A percentile compares a stretch with the other conserved stretches of the same genome.
phyloP scores from a whole-genome alignment of 1,139 yeast genomes.

The Candida dubliniensis region DNA sequence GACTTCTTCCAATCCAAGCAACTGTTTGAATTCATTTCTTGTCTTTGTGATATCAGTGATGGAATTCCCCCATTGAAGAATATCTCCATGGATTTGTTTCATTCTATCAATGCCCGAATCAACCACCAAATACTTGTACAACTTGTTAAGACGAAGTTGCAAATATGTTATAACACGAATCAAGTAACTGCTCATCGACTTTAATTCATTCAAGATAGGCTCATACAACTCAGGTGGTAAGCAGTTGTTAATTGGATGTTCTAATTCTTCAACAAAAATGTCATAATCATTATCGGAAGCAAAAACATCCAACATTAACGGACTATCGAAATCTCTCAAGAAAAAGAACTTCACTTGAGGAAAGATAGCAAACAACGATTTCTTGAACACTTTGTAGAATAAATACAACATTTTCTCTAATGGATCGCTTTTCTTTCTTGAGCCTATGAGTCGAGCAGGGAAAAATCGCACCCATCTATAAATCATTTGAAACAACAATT shows the following conservation, averaged over 20 bases:
- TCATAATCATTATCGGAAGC: conserved; percentile 27
- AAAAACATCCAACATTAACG: conserved; percentile 42
- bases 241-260: conserved; percentile 17
- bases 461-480: conserved; percentile 40
- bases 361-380: conserved; percentile 35
- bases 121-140: conserved; percentile 32
- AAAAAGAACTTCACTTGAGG: conserved; percentile 47
- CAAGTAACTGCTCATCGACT: conserved; percentile 30
- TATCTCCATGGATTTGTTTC: too few relatives aligned
- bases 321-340: conserved; percentile 44
- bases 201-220: conserved; percentile 22
- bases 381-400: conserved; percentile 37
- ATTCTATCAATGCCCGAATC: conserved; percentile 15
- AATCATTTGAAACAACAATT: conserved; percentile 37
- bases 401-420: conserved; percentile 34
- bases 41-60: conserved; percentile 20
- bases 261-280: conserved; percentile 24
- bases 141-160: conserved; percentile 21
- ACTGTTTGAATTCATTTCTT: conserved; percentile 27
- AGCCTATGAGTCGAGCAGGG: conserved; percentile 31
- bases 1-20: conserved; percentile 28
- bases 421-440: conserved; percentile 26
- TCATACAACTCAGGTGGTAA: conserved; percentile 20
- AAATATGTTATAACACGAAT: conserved; percentile 36
- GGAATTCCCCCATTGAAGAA: too few relatives aligned